A percentile compares a stretch with the other conserved stretches of the same genome.
Conservation (phyloP, 148 eudicot genomes). For the Rhododendron molle region DNA sequence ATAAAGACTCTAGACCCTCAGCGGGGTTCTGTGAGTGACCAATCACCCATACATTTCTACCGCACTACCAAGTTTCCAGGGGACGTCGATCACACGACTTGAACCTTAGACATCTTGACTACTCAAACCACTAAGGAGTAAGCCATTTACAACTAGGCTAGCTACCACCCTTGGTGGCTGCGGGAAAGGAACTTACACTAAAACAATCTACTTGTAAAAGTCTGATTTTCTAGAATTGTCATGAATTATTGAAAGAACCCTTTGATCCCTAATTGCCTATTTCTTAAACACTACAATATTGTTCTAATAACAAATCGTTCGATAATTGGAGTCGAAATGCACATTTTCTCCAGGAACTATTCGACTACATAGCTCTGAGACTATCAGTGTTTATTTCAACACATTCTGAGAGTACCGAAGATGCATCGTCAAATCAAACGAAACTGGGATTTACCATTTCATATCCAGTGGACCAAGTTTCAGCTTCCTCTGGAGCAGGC, state of each 20-base stretch:
- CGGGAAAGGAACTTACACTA: neutral
- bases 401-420: slow-evolving; percentile 9
- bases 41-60: no score
- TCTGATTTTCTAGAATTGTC: neutral
- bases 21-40: no score
- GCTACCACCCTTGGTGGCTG: neutral
- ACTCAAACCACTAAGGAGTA: no score
- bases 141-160: neutral
- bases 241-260: neutral
- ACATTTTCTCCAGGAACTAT: slow-evolving; percentile 32
- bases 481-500: slow-evolving; percentile 19
- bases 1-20: no score
- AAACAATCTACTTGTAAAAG: neutral
- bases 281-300: neutral
- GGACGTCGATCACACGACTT: no score
- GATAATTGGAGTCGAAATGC: neutral
- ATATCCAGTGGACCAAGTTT: slow-evolving; percentile 30
- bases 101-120: no score
- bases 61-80: no score
- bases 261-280: neutral
- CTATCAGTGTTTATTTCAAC: slow-evolving; percentile 33
- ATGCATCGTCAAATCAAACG: slow-evolving; percentile 5
- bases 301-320: neutral
- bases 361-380: slow-evolving; percentile 38
- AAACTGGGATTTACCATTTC: slow-evolving; percentile 46